A percentile compares a stretch with the other conserved stretches of the same genome.
Evolutionary conservation across 2,329 filamentous ascomycete genomes (phyloP).

Genomic region (Exutisphaerella laricina): DNA sequence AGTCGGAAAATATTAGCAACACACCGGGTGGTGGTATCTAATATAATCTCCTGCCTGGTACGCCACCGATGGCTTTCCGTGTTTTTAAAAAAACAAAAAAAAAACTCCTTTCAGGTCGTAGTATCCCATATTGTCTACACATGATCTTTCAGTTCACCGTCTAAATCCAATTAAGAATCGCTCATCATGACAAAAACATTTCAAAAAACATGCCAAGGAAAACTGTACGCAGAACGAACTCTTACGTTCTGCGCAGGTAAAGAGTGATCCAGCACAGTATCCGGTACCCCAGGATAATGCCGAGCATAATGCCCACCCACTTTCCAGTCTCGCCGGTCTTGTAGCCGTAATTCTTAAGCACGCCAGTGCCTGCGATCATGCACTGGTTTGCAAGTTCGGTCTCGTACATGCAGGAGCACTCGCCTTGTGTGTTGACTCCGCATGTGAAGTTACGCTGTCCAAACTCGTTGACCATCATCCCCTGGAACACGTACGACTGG

Average conservation of each 20-base stretch:
- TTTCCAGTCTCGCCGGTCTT: slow-evolving; percentile 55
- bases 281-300: slow-evolving; percentile 68
- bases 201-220: slow-evolving; percentile 7
- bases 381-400: slow-evolving; percentile 59
- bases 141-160: neutral
- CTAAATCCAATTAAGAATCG: neutral
- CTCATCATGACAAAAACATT: slow-evolving; percentile 2
- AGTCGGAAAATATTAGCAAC: too few species aligned
- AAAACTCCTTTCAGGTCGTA: too few species aligned
- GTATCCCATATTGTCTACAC: neutral
- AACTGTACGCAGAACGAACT: neutral
- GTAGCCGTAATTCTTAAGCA: slow-evolving; percentile 67
- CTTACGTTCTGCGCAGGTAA: slow-evolving; percentile 32
- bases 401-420: slow-evolving; percentile 66
- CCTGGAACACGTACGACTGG: slow-evolving; percentile 76
- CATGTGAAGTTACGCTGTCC: slow-evolving; percentile 58
- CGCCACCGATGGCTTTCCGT: too few species aligned
- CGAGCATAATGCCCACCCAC: slow-evolving; percentile 72
- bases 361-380: slow-evolving; percentile 63
- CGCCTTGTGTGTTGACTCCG: slow-evolving; percentile 33
- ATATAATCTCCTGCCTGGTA: too few species aligned
- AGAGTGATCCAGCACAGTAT: slow-evolving; percentile 62
- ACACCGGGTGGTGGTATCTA: too few species aligned
- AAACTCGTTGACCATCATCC: slow-evolving; percentile 90
- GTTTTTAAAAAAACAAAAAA: too few species aligned